Percentiles rank a stretch among this genome's conserved stretches.
Evolutionary conservation across 495 filamentous ascomycete species (phyloP).

Genomic region (Corynascus novoguineensis): DNA sequence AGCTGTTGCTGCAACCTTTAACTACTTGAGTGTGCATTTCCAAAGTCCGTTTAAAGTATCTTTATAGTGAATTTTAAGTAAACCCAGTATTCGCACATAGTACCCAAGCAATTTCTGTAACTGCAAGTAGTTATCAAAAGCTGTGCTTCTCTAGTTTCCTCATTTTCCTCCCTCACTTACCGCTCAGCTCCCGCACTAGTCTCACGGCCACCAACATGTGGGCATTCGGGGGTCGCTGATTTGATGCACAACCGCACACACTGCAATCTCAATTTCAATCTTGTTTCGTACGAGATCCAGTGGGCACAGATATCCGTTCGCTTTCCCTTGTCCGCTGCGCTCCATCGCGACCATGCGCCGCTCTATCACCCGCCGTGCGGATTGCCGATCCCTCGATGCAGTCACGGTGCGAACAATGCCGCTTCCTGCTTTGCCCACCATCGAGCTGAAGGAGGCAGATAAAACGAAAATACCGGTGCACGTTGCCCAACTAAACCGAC

Average conservation of each 20-base stretch:
- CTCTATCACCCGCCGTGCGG: background rate
- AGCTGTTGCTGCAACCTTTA: no score
- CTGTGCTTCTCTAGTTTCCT: no score
- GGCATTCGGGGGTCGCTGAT: slow-evolving; percentile 20
- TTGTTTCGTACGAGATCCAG: slow-evolving; percentile 4
- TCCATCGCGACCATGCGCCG: background rate
- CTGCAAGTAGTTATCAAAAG: no score
- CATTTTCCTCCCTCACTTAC: background rate
- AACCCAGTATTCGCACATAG: no score
- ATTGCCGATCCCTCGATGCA: background rate
- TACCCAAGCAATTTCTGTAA: no score
- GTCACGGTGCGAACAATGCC: background rate
- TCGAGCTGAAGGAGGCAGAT: no score
- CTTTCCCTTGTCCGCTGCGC: background rate
- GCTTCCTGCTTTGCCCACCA: background rate
- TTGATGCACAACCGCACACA: slow-evolving; percentile 11
- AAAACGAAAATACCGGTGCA: no score
- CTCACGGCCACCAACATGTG: slow-evolving; percentile 17
- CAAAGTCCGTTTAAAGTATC: no score
- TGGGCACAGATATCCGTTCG: background rate
- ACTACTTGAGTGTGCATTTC: no score
- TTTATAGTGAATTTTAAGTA: no score
- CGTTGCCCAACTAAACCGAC: no score
- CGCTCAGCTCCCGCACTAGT: background rate
- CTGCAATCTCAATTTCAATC: slow-evolving; percentile 4